These are phyloP conservation scores for Alternaria gansuensis DNA, from an alignment of 2,329 filamentous ascomycete species.

Conservation along the genomic window DNA sequence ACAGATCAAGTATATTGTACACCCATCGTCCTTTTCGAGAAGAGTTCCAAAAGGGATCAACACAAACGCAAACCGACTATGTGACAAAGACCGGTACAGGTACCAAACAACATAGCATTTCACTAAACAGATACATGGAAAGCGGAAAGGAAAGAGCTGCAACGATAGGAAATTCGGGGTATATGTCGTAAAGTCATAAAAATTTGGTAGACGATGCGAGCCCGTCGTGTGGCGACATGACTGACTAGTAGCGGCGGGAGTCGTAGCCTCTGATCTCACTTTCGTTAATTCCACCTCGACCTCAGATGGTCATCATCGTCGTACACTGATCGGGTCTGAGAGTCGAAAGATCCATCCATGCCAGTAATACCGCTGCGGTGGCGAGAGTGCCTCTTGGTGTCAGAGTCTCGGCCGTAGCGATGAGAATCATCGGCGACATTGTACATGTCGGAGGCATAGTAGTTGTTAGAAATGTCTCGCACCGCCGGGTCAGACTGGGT, in stretches of 20 bases:
- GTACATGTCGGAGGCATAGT: constrained; percentile 47
- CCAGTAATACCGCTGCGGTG: constrained; percentile 39
- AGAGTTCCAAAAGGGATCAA: not conserved
- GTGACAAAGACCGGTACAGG: not conserved
- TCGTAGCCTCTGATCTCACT: constrained; percentile 46
- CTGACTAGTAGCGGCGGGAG: constrained; percentile 40
- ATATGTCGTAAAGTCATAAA: constrained; percentile 18
- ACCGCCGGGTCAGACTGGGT: constrained; percentile 48
- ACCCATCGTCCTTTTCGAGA: not conserved
- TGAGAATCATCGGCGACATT: constrained; percentile 45
- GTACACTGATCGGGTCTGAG: constrained; percentile 42
- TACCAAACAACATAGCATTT: not conserved
- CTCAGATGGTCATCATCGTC: constrained; percentile 47
- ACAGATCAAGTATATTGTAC: not conserved
- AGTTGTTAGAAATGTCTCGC: constrained; percentile 41
- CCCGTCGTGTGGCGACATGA: constrained; percentile 6
- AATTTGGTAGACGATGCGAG: constrained; percentile 1
- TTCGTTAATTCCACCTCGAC: constrained; percentile 35
- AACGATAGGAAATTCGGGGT: constrained; percentile 10
- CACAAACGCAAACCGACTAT: not conserved
- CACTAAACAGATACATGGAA: not conserved
- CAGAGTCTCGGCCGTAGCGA: constrained; percentile 44
- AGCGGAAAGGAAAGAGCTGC: not conserved
- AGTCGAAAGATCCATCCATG: constrained; percentile 40
- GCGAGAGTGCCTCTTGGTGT: constrained; percentile 39